Conservation (phyloP, 805 yeast genomes). For the Ogataea angusta region DNA sequence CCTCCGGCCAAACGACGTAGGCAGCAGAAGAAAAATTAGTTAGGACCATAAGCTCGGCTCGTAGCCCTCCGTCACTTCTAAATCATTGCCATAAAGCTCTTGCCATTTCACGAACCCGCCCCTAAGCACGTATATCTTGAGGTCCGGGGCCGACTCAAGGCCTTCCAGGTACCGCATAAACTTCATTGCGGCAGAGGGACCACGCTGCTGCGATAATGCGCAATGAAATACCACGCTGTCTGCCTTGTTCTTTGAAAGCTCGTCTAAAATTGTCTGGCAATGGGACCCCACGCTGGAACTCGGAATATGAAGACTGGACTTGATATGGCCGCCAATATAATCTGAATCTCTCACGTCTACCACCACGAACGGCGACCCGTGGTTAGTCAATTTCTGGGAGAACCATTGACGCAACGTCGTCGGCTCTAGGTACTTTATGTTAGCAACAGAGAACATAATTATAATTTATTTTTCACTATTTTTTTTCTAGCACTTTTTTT, state of each 20-base stretch:
- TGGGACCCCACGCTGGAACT: constrained; percentile 41
- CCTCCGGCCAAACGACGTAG: constrained; percentile 4
- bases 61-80: constrained; percentile 58
- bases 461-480: not conserved
- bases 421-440: constrained; percentile 46
- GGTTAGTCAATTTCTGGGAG: constrained; percentile 34
- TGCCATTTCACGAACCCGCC: constrained; percentile 94
- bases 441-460: constrained; percentile 34
- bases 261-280: constrained; percentile 37
- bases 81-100: constrained; percentile 63
- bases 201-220: constrained; percentile 85
- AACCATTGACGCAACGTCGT: constrained; percentile 47
- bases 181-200: constrained; percentile 77
- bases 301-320: constrained; percentile 54
- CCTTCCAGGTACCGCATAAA: constrained; percentile 48
- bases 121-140: constrained; percentile 59
- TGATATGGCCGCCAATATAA: constrained; percentile 71
- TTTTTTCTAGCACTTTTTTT: constrained; percentile 5
- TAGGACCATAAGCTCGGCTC: constrained; percentile 38
- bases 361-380: constrained; percentile 45
- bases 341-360: constrained; percentile 89
- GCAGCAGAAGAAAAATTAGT: constrained; percentile 1
- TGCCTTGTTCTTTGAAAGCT: constrained; percentile 32
- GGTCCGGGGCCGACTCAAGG: constrained; percentile 18
- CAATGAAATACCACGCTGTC: constrained; percentile 82